Evolutionary conservation across 495 filamentous ascomycete species (phyloP), one percentile per base, ranked within the genome.

Genomic region (Penicillium coprophilum): DNA sequence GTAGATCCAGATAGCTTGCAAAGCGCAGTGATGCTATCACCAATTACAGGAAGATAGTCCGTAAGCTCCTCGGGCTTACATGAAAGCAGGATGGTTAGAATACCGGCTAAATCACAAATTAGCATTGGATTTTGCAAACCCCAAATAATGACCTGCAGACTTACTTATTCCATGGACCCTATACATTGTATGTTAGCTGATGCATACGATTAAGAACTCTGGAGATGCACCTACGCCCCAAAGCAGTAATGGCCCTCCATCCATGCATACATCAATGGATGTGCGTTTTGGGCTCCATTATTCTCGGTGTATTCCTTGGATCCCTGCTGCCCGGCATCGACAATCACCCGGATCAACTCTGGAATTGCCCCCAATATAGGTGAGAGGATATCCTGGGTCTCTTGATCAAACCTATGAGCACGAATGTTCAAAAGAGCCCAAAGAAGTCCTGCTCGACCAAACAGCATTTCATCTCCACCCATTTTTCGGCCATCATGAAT

Each of bases 201-300:
- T 6, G 21, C 0, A 24, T 2, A 7, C 12, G 5, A 12, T 20
- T 20, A 34, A 20, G 13, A 36, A 12, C 5, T 15, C 2, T 43
- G 11, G 12, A 43, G 7, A 9, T 32, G 15, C 4, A 67, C 76
- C 67, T 45, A 77, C 67, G 72, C 67, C 63, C 78, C 78, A 31
- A 79, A 64, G 28, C 62, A 64, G 54, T 73, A 78, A 41, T 72
- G 46, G 1, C 63, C 71, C 55, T 67, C 66, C 68, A 69, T 70
- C 78, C 78, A 80, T 15, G 64, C 54, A 66, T 76, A 80, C 78
- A 79, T 80, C 56, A 80, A 57, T 6, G 72, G 73, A 45, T 76
- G 59, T 6, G 74, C 68, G 31, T 69, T 63, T 44, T 69, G 27
- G 2, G 66, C 53, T 15, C 73, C 68, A 47, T 76, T 50, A 23